phyloP scores from a whole-genome alignment of 306 rosid species.

The Prosopis cineraria region DNA sequence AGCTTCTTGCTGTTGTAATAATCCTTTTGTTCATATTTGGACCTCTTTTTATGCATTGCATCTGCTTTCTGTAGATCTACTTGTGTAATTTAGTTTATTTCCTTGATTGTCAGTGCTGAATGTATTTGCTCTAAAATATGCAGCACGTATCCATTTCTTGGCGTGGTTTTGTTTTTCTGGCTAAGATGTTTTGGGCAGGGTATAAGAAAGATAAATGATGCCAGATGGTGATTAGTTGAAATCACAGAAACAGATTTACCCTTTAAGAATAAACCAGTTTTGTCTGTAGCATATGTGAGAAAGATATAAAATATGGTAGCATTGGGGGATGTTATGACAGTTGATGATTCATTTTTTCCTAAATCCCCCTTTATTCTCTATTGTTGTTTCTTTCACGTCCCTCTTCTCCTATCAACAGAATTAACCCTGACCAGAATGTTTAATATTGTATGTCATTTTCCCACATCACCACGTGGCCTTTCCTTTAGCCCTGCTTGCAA shows the following conservation, averaged over 20 bases:
- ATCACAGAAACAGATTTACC: constrained; percentile 2
- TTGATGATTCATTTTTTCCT: background rate
- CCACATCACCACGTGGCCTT: constrained; percentile 17
- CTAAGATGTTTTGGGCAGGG: background rate
- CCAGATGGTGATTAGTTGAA: constrained; percentile 8
- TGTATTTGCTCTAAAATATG: background rate
- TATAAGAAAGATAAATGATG: background rate
- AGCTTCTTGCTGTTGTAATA: no score
- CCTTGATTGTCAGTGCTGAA: background rate
- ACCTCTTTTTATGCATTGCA: background rate
- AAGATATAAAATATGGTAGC: background rate
- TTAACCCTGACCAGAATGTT: background rate
- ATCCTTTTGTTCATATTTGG: background rate
- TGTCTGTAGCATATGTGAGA: background rate
- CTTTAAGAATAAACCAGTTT: background rate
- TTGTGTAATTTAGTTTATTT: background rate
- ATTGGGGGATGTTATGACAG: background rate
- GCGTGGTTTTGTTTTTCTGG: background rate
- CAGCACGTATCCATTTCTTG: background rate
- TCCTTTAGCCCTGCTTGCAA: constrained; percentile 3
- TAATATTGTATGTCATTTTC: constrained; percentile 8
- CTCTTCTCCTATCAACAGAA: background rate
- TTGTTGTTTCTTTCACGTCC: background rate
- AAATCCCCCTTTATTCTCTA: background rate
- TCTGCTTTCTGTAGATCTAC: background rate